phyloP scores from a whole-genome alignment of 371 early-diverging fungal genomes.

The Coemansia linderi region DNA sequence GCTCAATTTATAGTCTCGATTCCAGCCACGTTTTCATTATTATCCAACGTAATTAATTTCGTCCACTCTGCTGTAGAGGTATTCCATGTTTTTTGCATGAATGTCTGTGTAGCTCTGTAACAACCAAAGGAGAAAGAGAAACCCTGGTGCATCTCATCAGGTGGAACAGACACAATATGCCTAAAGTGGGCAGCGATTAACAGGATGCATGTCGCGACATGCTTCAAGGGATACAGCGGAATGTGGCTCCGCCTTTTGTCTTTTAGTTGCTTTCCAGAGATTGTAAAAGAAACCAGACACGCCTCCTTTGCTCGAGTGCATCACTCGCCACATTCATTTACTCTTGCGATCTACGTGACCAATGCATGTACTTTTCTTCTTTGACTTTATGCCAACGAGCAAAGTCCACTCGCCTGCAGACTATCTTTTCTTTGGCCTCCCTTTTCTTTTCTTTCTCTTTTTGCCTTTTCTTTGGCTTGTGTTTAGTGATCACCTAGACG shows the following conservation, averaged over 20 bases:
- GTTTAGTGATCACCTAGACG: not conserved
- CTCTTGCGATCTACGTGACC: not conserved
- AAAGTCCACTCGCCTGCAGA: not conserved
- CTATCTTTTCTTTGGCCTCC: not conserved
- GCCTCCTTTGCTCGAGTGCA: not conserved
- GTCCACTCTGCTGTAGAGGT: not conserved
- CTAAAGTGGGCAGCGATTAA: conserved; percentile 4
- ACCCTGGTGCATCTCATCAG: not conserved
- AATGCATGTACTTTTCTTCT: not conserved
- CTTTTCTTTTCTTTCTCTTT: not conserved
- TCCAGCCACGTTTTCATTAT: not conserved
- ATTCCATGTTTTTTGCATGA: not conserved
- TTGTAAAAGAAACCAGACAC: conserved; percentile 1
- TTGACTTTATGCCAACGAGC: conserved; percentile 7
- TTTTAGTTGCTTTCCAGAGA: not conserved
- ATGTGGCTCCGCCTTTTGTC: not conserved
- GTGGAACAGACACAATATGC: not conserved
- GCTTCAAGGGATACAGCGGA: not conserved
- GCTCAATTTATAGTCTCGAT: too few relatives aligned
- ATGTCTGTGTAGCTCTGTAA: conserved; percentile 10
- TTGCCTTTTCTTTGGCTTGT: not conserved
- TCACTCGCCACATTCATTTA: conserved; percentile 4
- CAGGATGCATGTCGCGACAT: not conserved
- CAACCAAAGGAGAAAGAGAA: not conserved
- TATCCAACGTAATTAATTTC: not conserved